Evolutionary conservation across 2,329 filamentous ascomycete species (phyloP), one percentile per base, ranked within the genome.

Genomic region (Fusarium transvaalense): DNA sequence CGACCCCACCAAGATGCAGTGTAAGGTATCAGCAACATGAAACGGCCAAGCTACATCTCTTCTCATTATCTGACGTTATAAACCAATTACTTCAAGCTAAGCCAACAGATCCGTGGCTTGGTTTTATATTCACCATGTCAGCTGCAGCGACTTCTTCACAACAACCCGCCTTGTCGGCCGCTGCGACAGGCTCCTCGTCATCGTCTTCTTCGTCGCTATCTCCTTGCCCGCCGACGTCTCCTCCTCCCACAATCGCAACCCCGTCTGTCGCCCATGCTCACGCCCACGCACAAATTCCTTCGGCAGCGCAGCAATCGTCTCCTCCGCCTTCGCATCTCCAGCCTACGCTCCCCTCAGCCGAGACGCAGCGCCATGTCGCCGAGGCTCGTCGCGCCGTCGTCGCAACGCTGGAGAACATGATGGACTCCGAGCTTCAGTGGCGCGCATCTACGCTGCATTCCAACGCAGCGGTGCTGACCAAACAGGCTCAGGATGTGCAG

Each of bases 401-500:
- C 34, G 88, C 88, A 23, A 86, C 85, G 46, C 85, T 94, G 53
- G 89, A 90, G 73, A 90, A 91, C 76, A 86, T 89, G 71, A 84
- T 94, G 69, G 90, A 93, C 81, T 81, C 84, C 45, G 86, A 91
- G 74, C 86, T 94, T 50, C 86, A 88, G 69, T 85, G 86, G 59
- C 90, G 92, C 64, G 92, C 92, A 17, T 78, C 83, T 17, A 86
- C 89, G 68, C 83, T 96, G 52, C 92, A 95, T 81, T 78, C 82
- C 56, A 94, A 94, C 79, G 85, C 88, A 21, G 80, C 84, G 19
- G 88, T 87, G 19, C 87, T 95, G 50, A 82, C 83, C 38, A 84
- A 82, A 75, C 92, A 95, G 81, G 89, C 92, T 78, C 83, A 84
- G 53, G 88, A 91, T 65, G 83, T 94, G 35, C 80, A 79, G 52